Conservation (phyloP, 345 rosid species). For the Excoecaria agallocha region DNA sequence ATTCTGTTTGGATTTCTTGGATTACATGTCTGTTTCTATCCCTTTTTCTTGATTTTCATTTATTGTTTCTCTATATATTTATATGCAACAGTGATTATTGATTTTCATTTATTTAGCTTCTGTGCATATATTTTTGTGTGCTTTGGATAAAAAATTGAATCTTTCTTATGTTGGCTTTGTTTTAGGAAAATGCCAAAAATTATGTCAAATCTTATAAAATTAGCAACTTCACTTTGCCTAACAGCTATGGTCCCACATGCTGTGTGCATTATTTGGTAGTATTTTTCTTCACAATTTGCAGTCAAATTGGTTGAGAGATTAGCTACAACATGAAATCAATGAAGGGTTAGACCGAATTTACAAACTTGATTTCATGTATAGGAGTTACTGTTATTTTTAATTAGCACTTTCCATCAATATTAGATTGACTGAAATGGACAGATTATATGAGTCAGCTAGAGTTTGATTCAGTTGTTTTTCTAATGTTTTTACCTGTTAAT, state of each 20-base stretch:
- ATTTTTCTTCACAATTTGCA: too few species aligned
- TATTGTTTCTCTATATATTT: not conserved
- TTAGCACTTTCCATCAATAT: too few species aligned
- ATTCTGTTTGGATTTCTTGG: constrained; percentile 90
- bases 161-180: not conserved
- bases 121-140: too few species aligned
- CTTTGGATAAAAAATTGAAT: not conserved
- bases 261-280: too few species aligned
- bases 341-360: too few species aligned
- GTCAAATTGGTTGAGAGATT: too few species aligned
- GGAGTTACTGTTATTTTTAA: too few species aligned
- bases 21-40: constrained; percentile 53
- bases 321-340: too few species aligned
- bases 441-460: too few species aligned
- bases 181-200: not conserved
- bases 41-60: not conserved
- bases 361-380: too few species aligned
- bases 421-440: too few species aligned
- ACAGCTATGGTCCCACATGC: too few species aligned
- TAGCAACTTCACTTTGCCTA: not conserved
- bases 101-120: not conserved
- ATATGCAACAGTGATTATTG: not conserved
- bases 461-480: not conserved
- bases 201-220: not conserved
- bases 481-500: not conserved